A percentile compares a stretch with the other conserved stretches of the same genome.
Evolutionary conservation across 371 early-diverging fungal species (phyloP).

Genomic region (Conidiobolus coronatus): DNA sequence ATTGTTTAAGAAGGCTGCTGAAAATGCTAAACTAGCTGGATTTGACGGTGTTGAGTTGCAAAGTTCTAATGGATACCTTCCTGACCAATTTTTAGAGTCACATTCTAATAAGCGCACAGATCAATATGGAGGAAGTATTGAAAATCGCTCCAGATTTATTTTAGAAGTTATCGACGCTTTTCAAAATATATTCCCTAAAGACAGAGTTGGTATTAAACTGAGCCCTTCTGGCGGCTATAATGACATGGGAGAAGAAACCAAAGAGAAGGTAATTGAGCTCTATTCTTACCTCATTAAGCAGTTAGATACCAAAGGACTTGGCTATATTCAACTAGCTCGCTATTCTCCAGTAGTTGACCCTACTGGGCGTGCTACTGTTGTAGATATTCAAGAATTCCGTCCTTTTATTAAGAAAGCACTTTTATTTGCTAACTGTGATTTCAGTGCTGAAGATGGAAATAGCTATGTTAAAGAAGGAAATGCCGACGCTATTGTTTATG

Average conservation of each 20-base stretch:
- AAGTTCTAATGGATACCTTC: slow-evolving; percentile 31
- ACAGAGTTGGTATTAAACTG: slow-evolving; percentile 28
- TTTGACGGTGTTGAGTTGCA: slow-evolving; percentile 49
- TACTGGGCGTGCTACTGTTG: too few species aligned
- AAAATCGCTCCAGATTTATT: slow-evolving; percentile 24
- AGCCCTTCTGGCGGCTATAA: slow-evolving; percentile 34
- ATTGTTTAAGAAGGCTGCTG: background rate
- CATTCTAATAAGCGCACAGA: slow-evolving; percentile 28
- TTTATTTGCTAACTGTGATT: too few species aligned
- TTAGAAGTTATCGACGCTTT: slow-evolving; percentile 27
- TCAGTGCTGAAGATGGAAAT: too few species aligned
- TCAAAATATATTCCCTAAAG: slow-evolving; percentile 48
- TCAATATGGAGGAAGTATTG: slow-evolving; percentile 23
- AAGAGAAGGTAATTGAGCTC: background rate
- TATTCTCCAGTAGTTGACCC: too few species aligned
- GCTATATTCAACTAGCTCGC: background rate
- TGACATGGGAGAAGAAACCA: slow-evolving; percentile 16
- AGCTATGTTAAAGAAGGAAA: too few species aligned
- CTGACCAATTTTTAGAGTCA: slow-evolving; percentile 25
- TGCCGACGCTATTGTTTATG: too few species aligned
- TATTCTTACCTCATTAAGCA: background rate
- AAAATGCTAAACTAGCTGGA: slow-evolving; percentile 8
- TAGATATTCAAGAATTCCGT: too few species aligned
- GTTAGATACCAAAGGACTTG: background rate
- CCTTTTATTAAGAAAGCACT: too few species aligned